Evolutionary conservation across 75 land plant species (phyloP).

Genomic region (Sequoia sempervirens): DNA sequence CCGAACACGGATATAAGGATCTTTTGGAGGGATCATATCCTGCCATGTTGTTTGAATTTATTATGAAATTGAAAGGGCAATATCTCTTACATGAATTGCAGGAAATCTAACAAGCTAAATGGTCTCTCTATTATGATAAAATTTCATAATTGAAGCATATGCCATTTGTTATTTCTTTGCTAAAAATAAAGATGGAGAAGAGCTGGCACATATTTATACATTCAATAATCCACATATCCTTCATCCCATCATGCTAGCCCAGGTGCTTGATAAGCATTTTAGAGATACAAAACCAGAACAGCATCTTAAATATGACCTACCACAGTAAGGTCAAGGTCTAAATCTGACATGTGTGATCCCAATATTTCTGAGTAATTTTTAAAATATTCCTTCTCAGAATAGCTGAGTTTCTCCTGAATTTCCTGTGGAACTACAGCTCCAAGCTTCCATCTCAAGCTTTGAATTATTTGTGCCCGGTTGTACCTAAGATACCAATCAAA

Average conservation of each 20-base stretch:
- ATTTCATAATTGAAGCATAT: not conserved
- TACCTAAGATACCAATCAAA: slow-evolving; percentile 42
- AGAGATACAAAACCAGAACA: not conserved
- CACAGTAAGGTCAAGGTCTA: slow-evolving; percentile 87
- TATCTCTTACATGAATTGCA: slow-evolving; percentile 5
- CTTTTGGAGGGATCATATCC: slow-evolving; percentile 91
- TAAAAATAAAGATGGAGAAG: not conserved
- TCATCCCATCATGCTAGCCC: not conserved
- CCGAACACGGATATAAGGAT: slow-evolving; percentile 85
- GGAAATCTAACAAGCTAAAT: not conserved
- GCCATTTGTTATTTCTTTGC: not conserved
- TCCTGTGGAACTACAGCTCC: slow-evolving; percentile 85
- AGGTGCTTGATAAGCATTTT: not conserved
- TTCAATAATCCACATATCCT: not conserved
- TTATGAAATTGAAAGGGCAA: not conserved
- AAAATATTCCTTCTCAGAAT: slow-evolving; percentile 74
- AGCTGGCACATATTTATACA: slow-evolving; percentile 1
- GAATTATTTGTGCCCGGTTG: slow-evolving; percentile 67
- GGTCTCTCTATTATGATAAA: not conserved
- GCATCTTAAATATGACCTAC: slow-evolving; percentile 29
- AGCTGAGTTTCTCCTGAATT: slow-evolving; percentile 61
- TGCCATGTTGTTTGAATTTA: slow-evolving; percentile 14
- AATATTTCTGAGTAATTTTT: slow-evolving; percentile 69
- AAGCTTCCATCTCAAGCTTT: slow-evolving; percentile 76
- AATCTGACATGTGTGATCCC: slow-evolving; percentile 69